Percentiles rank a stretch among this genome's conserved stretches.
phyloP scores from a whole-genome alignment of 73 alveolate species.

The Urostyla sp. region DNA sequence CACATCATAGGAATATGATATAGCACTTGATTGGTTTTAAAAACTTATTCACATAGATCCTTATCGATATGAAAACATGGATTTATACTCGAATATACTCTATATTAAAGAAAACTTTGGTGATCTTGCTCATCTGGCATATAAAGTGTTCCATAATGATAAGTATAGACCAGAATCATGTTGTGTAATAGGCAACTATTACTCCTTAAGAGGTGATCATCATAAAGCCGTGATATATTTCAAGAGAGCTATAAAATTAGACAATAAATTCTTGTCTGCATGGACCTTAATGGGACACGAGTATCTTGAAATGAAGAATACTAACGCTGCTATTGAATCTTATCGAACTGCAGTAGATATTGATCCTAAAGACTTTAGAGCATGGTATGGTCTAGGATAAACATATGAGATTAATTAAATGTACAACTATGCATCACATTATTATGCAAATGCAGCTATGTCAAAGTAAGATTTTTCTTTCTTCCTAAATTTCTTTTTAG shows the following conservation, averaged over 20 bases:
- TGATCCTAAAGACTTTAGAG: slow-evolving; percentile 97
- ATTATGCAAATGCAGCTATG: slow-evolving; percentile 94
- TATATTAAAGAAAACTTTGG: slow-evolving; percentile 98
- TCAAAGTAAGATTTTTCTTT: slow-evolving; percentile 16
- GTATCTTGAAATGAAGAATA: slow-evolving; percentile 97
- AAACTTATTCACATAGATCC: slow-evolving; percentile 92
- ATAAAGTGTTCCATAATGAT: slow-evolving; percentile 92
- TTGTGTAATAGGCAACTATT: slow-evolving; percentile 97
- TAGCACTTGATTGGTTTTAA: slow-evolving; percentile 91
- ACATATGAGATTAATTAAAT: slow-evolving; percentile 93
- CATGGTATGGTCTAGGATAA: slow-evolving; percentile 98
- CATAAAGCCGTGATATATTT: slow-evolving; percentile 95
- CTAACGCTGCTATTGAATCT: slow-evolving; percentile 97
- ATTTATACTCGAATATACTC: slow-evolving; percentile 95
- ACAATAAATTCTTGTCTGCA: slow-evolving; percentile 91
- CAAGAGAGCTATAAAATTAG: slow-evolving; percentile 94
- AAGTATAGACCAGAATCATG: slow-evolving; percentile 99
- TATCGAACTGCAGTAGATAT: slow-evolving; percentile 98
- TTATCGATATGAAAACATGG: slow-evolving; percentile 94
- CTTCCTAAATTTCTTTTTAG: slow-evolving; percentile 32
- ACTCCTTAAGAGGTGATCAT: slow-evolving; percentile 96
- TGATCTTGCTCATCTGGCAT: slow-evolving; percentile 97
- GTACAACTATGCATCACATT: slow-evolving; percentile 96
- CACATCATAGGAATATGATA: slow-evolving; percentile 86
- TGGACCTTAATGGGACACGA: slow-evolving; percentile 99